Base-by-base conservation (phyloP, 352 stramenopile genomes). In the Phytophthora fragariae region DNA sequence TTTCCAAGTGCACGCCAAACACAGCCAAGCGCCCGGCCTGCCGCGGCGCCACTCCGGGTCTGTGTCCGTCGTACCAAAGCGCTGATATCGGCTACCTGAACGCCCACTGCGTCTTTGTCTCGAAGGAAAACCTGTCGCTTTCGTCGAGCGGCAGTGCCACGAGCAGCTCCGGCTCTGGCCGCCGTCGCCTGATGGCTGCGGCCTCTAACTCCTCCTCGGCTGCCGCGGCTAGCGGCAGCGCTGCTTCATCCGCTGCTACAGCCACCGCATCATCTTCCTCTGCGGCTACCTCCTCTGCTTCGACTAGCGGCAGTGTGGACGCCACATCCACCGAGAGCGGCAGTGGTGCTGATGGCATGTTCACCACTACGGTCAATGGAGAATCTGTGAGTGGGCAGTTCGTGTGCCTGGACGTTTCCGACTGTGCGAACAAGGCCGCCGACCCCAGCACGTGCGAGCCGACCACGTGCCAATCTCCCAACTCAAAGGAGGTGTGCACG, bases 1-100 rank as follows among this genome's bases (percentile, higher is more conserved):
- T 86, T 17, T 80, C 77, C 33, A 96, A 96, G 69, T 96, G 89
- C 76, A 96, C 89, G 24, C 89, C 89, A 53, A 93, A 96, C 79
- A 92, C 89, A 15, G 73, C 85, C 57, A 81, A 83, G 61, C 87
- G 87, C 3, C 88, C 88, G 0, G 89, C 88, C n/a, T 96, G 89
- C 60, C 86, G 83, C 21, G 88, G 88, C 17, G 83, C 79, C 5
- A 79, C 89, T 62, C 84, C 88, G 2, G 89, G 89, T 9, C 68
- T 96, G 5, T 96, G 89, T 55, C 89, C 89, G 49, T 94, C 89
- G 11, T 96, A 88, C 73, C 89, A 96, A 73, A 88, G 78, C 55
- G 67, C 78, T 11, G 85, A 93, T 57, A 72, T 85, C 37, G 80
- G 86, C 41, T 95, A 92, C 75, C 54, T 96, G 14, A 95, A 96